Evolutionary conservation across 2,329 filamentous ascomycete genomes (phyloP), one percentile per base, ranked within the genome.

Genomic region (Metarhizium brunneum): DNA sequence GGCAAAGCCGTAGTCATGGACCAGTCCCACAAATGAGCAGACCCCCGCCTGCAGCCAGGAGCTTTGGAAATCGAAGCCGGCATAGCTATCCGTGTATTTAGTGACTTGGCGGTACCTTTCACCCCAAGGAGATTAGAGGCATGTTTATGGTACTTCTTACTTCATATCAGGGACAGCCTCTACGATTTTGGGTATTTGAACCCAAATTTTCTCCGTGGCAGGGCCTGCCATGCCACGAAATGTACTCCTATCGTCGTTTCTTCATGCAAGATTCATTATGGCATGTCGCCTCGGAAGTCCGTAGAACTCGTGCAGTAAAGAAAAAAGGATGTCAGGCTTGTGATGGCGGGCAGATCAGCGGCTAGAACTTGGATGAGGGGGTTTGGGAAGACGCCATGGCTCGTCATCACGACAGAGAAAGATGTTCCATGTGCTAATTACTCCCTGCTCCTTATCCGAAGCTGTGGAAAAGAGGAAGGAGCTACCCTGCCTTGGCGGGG

Each of bases 1-100:
- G 47, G 29, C 50, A 53, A 52, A 55, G 38, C 47, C 47, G 49
- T 43, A 43, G 16, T 20, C 14, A 35, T 18, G 51, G 51, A 53
- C 20, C 42, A 47, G 42, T 18, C 51, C 51, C 51, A 35, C 38
- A 47, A 47, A 35, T 29, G 18, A 14, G 25, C 6, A 45, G 18
- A 36, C 20, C 14, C 7, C 25, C 25, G 25, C 25, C 25, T 25
- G 25, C 3, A 3, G 25, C 25, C 25, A 25, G 25, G 25, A 25
- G 25, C 25, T 25, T 25, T 25, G 35, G 36, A 43, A 20, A 11
- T 52, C 14, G 50, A 38, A 48, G 45, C 45, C 45, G 45, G 45
- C 45, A 48, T 16, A 30, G 45, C 25, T 30, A 14, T n/a, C 25
- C 25, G 45, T 35, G 25, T 48, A 48, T 30, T 10, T 3, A 14